phyloP scores from a whole-genome alignment of 768 basidiomycete species.

The Tulasnella sp. region DNA sequence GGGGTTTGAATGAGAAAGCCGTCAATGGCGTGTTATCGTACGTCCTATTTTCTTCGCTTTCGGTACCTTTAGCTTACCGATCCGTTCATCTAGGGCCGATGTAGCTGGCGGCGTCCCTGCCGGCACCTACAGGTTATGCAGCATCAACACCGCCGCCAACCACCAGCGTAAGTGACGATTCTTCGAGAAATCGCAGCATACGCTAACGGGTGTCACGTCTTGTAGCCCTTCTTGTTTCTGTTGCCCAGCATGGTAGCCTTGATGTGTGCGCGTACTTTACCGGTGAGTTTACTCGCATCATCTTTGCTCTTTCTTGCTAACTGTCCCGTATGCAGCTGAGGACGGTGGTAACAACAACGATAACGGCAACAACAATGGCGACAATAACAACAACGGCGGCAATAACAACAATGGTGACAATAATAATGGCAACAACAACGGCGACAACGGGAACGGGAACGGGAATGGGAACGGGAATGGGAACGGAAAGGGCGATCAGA shows the following conservation, averaged over 20 bases:
- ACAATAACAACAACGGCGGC: slow-evolving; percentile 42
- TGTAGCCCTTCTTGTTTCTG: neutral
- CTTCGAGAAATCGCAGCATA: too few relatives aligned
- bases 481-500: too few relatives aligned
- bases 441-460: slow-evolving; percentile 59
- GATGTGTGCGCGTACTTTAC: slow-evolving; percentile 3
- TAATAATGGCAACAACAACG: slow-evolving; percentile 45
- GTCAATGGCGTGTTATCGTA: slow-evolving; percentile 35
- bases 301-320: too few relatives aligned
- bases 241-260: slow-evolving; percentile 7
- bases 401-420: neutral
- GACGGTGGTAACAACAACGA: slow-evolving; percentile 53
- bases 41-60: too few relatives aligned
- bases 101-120: slow-evolving; percentile 45
- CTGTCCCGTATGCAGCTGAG: slow-evolving; percentile 35
- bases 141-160: slow-evolving; percentile 45
- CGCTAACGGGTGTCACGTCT: neutral
- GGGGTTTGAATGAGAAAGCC: slow-evolving; percentile 33
- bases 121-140: slow-evolving; percentile 45
- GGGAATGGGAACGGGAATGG: too few relatives aligned
- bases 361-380: slow-evolving; percentile 50
- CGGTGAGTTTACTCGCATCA: neutral
- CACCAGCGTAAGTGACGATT: slow-evolving; percentile 32
- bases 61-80: too few relatives aligned
- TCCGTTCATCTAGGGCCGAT: too few relatives aligned